Evolutionary conservation across 805 yeast genomes (phyloP).

Genomic region (Peterozyma toletana): DNA sequence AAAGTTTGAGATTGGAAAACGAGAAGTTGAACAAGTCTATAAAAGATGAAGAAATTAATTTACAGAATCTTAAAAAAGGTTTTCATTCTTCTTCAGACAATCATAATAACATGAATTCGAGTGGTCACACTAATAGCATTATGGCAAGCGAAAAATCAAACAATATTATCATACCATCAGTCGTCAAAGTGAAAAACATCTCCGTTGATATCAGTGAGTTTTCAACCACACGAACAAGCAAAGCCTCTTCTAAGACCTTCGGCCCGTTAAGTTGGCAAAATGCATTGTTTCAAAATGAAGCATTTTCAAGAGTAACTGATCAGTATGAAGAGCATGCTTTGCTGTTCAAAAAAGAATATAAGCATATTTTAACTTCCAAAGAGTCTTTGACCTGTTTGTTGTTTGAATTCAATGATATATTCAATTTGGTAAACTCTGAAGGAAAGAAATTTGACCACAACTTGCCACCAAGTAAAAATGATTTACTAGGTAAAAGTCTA

Average conservation of each 20-base stretch:
- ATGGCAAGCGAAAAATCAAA: not conserved
- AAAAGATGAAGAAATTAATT: not conserved
- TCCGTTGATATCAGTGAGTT: conserved; percentile 1
- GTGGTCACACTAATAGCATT: not conserved
- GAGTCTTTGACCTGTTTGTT: not conserved
- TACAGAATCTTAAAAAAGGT: not conserved
- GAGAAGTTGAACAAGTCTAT: not conserved
- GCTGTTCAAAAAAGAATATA: not conserved
- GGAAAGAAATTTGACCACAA: conserved; percentile 1
- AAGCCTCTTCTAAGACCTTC: not conserved
- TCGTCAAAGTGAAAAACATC: conserved; percentile 1
- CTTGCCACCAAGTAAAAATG: conserved; percentile 3
- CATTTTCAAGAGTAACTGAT: not conserved
- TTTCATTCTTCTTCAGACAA: too few relatives aligned
- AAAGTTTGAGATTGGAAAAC: conserved; percentile 4
- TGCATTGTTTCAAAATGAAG: not conserved
- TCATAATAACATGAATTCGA: not conserved
- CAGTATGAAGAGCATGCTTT: not conserved
- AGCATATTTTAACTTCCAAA: not conserved
- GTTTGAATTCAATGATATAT: not conserved
- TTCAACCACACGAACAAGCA: not conserved
- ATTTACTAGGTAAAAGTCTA: conserved; percentile 3
- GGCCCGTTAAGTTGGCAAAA: conserved; percentile 7
- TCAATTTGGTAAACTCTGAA: not conserved
- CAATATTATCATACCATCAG: not conserved